Base-by-base conservation (phyloP, 2,329 filamentous ascomycete genomes). In the Tolypocladium pustulatum region DNA sequence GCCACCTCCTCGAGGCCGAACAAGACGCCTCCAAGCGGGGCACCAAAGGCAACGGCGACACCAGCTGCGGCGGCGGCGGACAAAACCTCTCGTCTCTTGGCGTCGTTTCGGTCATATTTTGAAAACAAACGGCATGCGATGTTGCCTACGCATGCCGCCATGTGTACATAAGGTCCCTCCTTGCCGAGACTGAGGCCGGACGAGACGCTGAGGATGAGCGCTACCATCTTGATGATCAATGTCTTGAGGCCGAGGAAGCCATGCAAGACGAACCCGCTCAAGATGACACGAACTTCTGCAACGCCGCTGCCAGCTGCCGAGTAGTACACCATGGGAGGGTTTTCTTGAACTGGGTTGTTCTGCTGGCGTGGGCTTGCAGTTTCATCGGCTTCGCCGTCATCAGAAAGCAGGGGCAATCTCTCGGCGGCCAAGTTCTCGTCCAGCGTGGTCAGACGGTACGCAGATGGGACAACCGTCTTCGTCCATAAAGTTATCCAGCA, bases 201-300 rank as follows among this genome's bases (percentile, higher is more conserved):
- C 1, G 91, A 88, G 43, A 97, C 91, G 70, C 90, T 95, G 59
- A 97, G 79, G 60, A 97, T 83, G 54, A 99, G 77, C 17, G 88
- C 91, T 20, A 89, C 67, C 0, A 90, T 89, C 71, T 99, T 99
- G 74, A 96, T 82, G 6, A 93, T 73, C 36, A 99, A 79, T 0
- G 94, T 97, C 68, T 88, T 89, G 43, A 96, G 73, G 65, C 94
- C 94, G 9, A 99, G 81, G 69, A 97, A 97, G 1, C 94, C 93
- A 77, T 97, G 94, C 58, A 99, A 78, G 58, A 99, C 93, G 68
- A 97, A 99, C 7, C 94, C 94, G 67, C 91, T 97, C n/a, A 97
- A 82, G 60, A 97, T 97, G 60, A 97, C 94, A 63, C 94, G 92
- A 58, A 97, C 93, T 75, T 99, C 94, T 8, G 94, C 94, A 15